Base-by-base conservation (phyloP, 441 rosid species). In the Mallotus japonicus region DNA sequence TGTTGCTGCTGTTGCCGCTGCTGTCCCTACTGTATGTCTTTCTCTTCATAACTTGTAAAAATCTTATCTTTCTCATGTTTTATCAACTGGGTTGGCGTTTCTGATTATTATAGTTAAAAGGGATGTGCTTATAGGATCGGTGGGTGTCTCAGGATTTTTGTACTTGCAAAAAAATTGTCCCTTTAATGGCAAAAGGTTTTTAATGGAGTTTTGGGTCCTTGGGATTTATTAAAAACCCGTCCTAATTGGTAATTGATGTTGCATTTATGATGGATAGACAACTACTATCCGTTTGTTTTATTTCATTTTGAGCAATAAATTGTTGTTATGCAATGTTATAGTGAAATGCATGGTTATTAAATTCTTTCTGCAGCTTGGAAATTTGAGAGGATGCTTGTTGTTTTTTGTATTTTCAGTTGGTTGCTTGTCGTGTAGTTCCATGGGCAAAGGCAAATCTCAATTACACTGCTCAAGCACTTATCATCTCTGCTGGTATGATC, bases 371-470 rank as follows among this genome's bases (percentile, higher is more conserved):
- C 50, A 32, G 57, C 51, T 57, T 47, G 11, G 16, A 51, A 0
- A 34, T n/a, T 59, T n/a, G 20, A 7, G 8, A 19, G 24, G 4
- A 19, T 59, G 7, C 53, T 47, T 65, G 40, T 50, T 15, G 60
- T 20, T 34, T 40, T 62, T 53, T 51, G 19, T 32, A 37, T 75
- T 57, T n/a, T 77, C 87, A 90, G 94, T 46, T 92, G 76, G 74
- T 63, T 65, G 88, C 83, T 32, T 87, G 82, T 81, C 94, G 94
- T 32, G 8, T 67, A 76, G 55, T 89, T 73, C 97, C 96, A 19
- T 89, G 96, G 96, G 97, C 96, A 11, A 92, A 90, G 80, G 89
- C 91, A 14, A 90, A 90, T 85, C 89, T 92, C 56, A 90, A 92
- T 79, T 84, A 90, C 79, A 87, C 91, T 71, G 97, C 89, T 70